These are phyloP conservation scores for Carpinus fangiana DNA, from an alignment of 306 rosid species.

Conservation along the genomic window DNA sequence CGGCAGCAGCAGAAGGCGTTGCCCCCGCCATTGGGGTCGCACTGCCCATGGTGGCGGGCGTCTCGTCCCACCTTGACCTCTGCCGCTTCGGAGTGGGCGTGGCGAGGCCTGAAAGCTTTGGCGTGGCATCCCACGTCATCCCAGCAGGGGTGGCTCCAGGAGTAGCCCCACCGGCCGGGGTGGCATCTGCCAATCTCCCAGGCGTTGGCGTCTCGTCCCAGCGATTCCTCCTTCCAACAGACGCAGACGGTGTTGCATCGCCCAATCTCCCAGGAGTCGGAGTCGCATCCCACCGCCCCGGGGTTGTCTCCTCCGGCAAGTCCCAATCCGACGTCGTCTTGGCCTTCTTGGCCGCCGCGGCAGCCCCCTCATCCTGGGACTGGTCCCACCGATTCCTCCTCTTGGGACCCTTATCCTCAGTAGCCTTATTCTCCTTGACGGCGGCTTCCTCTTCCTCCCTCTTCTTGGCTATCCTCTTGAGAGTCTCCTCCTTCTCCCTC, in stretches of 20 bases:
- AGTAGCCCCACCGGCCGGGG: conserved; percentile 66
- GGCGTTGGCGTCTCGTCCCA: conserved; percentile 85
- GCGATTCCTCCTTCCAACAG: conserved; percentile 63
- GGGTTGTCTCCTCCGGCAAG: conserved; percentile 57
- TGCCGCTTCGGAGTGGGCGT: conserved; percentile 72
- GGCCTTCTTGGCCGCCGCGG: conserved; percentile 31
- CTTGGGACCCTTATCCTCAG: conserved; percentile 40
- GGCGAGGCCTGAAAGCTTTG: conserved; percentile 65
- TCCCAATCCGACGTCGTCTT: conserved; percentile 71
- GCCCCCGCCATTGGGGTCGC: conserved; percentile 66
- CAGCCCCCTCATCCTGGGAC: conserved; percentile 56
- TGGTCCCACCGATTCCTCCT: conserved; percentile 77
- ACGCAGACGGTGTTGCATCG: conserved; percentile 51
- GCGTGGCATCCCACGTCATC: conserved; percentile 83
- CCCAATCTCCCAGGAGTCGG: conserved; percentile 61
- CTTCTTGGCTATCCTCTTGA: conserved; percentile 54
- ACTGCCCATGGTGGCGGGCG: conserved; percentile 74
- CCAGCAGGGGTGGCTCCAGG: conserved; percentile 82
- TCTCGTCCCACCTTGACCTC: conserved; percentile 83
- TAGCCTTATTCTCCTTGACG: conserved; percentile 23
- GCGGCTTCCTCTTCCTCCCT: conserved; percentile 64
- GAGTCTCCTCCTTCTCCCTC: conserved; percentile 67
- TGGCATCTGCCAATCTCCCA: conserved; percentile 64
- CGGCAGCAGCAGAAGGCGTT: conserved; percentile 65
- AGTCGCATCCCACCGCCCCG: conserved; percentile 72